A percentile compares a stretch with the other conserved stretches of the same genome.
phyloP scores from a whole-genome alignment of 116 monocot species.

The Cymodocea nodosa region DNA sequence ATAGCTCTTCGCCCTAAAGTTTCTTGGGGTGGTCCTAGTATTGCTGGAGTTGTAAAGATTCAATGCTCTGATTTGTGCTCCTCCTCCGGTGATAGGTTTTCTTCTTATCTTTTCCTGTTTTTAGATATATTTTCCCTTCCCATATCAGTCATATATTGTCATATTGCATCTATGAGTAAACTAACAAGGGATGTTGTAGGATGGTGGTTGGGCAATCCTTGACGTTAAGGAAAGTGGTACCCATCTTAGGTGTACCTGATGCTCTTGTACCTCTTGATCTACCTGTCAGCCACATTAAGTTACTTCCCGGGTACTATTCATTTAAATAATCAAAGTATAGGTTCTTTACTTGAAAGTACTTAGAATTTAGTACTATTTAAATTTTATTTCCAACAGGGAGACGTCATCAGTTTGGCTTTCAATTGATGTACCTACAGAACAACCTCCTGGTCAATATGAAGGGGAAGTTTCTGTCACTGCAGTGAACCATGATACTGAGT shows the following conservation, averaged over 20 bases:
- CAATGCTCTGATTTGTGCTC: slow-evolving; percentile 86
- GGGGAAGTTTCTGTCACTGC: slow-evolving; percentile 73
- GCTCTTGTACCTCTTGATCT: slow-evolving; percentile 97
- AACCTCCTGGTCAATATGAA: slow-evolving; percentile 93
- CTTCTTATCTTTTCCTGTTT: background rate
- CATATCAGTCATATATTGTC: slow-evolving; percentile 4
- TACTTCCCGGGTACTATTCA: slow-evolving; percentile 76
- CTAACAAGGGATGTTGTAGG: slow-evolving; percentile 27
- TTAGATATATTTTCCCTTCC: background rate
- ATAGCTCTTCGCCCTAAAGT: slow-evolving; percentile 89
- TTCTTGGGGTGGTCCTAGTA: slow-evolving; percentile 58
- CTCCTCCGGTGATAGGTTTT: slow-evolving; percentile 87
- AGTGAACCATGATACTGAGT: slow-evolving; percentile 51
- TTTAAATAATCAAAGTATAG: no score
- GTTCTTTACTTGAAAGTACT: background rate
- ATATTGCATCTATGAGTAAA: slow-evolving; percentile 1
- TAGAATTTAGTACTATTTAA: background rate
- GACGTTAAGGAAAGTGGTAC: slow-evolving; percentile 65
- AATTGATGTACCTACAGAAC: slow-evolving; percentile 68
- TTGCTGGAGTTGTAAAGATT: slow-evolving; percentile 72
- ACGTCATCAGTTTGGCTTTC: slow-evolving; percentile 85
- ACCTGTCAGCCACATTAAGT: slow-evolving; percentile 59
- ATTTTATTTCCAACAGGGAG: slow-evolving; percentile 47
- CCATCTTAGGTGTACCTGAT: slow-evolving; percentile 98
- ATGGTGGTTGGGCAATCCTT: slow-evolving; percentile 61